These are phyloP conservation scores for Botrytis galanthina DNA, from an alignment of 2,329 filamentous ascomycete species.

Conservation along the genomic window DNA sequence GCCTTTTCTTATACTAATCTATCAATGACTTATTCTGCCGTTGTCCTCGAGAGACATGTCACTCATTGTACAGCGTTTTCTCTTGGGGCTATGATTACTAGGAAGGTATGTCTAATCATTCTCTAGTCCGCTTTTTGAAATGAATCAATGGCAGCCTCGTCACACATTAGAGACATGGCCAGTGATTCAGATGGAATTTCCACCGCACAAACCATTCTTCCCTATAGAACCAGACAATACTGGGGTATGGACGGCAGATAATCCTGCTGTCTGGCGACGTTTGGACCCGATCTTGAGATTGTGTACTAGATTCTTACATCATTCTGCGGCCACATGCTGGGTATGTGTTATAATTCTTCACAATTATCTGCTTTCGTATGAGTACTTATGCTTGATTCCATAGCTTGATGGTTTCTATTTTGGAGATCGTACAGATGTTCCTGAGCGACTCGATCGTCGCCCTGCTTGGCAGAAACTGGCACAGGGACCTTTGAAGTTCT, in stretches of 20 bases:
- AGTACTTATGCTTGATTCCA: not conserved
- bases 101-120: not conserved
- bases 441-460: not conserved
- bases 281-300: not conserved
- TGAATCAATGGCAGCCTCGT: not conserved
- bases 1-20: not conserved
- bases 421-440: not conserved
- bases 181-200: not conserved
- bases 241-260: not conserved
- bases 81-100: not conserved
- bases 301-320: not conserved
- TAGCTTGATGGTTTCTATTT: slow-evolving; percentile 9
- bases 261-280: slow-evolving; percentile 8
- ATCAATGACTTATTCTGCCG: not conserved
- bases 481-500: slow-evolving; percentile 2
- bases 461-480: not conserved
- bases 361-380: not conserved
- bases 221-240: slow-evolving; percentile 2
- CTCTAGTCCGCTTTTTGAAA: not conserved
- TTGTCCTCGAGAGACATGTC: not conserved
- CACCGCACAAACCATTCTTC: not conserved
- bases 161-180: not conserved
- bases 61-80: no score
- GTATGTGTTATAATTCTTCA: not conserved
- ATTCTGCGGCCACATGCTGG: slow-evolving; percentile 1